Percentiles rank a stretch among this genome's conserved stretches.
phyloP scores from a whole-genome alignment of 176 grass and related monocot species.

The bread wheat (Triticum aestivum) region IWGSC_CS_RefSeq_v2.1 NC_057805.1:8898101-8898600 shows the following conservation, averaged over 20 bases:
- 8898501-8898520: neutral
- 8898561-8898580: neutral
- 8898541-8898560: neutral
- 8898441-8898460: neutral
- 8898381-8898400: neutral
- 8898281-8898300: neutral
- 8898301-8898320: neutral
- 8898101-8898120: too few species aligned
- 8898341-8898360: neutral
- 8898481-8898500: conserved; percentile 25
- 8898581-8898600: neutral
- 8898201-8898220: conserved; percentile 47
- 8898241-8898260: conserved; percentile 33
- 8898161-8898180: neutral
- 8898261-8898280: conserved; percentile 40
- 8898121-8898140: too few species aligned
- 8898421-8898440: neutral
- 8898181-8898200: conserved; percentile 56
- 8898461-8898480: conserved; percentile 26
- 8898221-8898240: conserved; percentile 36
- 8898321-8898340: neutral
- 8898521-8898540: conserved; percentile 28
- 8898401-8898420: neutral
- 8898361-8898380: too few species aligned
- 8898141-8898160: neutral